phyloP scores from a whole-genome alignment of 1,284 basidiomycete species.

The Moesziomyces parantarcticus region DNA sequence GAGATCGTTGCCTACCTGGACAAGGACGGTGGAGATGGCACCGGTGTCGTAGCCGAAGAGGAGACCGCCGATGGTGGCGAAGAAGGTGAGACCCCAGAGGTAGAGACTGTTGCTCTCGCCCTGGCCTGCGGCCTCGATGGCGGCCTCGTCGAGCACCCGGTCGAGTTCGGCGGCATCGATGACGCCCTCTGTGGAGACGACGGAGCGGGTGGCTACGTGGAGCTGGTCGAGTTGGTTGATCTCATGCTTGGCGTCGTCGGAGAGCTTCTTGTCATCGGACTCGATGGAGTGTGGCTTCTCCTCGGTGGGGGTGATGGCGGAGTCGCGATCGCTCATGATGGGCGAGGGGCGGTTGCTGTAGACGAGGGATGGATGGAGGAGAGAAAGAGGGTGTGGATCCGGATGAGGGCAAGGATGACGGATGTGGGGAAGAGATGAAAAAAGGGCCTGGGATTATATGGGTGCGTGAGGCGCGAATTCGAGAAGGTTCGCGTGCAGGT shows the following conservation, averaged over 20 bases:
- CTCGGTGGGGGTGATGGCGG: conserved; percentile 14
- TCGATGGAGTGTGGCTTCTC: conserved; percentile 28
- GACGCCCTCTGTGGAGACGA: conserved; percentile 41
- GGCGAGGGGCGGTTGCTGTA: background rate
- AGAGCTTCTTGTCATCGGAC: conserved; percentile 22
- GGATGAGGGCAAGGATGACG: background rate
- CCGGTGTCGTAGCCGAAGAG: conserved; percentile 56
- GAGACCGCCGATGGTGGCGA: conserved; percentile 43
- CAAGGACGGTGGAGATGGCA: conserved; percentile 33
- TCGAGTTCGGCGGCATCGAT: conserved; percentile 38
- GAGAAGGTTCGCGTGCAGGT: conserved; percentile 11
- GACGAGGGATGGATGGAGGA: background rate
- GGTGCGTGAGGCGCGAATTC: background rate
- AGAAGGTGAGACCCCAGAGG: conserved; percentile 49
- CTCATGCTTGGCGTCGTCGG: conserved; percentile 18
- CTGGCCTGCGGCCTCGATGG: conserved; percentile 53
- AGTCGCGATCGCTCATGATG: conserved; percentile 21
- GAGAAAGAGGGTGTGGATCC: no score
- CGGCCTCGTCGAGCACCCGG: conserved; percentile 49
- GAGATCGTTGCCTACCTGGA: conserved; percentile 42
- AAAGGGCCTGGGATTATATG: conserved; percentile 9
- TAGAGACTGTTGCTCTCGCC: conserved; percentile 41
- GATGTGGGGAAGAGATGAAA: background rate
- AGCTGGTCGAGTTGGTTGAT: conserved; percentile 16
- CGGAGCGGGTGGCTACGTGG: conserved; percentile 35